Base-by-base conservation (phyloP, 177 flowering plant genomes). In the Vitis hybrid region DNA sequence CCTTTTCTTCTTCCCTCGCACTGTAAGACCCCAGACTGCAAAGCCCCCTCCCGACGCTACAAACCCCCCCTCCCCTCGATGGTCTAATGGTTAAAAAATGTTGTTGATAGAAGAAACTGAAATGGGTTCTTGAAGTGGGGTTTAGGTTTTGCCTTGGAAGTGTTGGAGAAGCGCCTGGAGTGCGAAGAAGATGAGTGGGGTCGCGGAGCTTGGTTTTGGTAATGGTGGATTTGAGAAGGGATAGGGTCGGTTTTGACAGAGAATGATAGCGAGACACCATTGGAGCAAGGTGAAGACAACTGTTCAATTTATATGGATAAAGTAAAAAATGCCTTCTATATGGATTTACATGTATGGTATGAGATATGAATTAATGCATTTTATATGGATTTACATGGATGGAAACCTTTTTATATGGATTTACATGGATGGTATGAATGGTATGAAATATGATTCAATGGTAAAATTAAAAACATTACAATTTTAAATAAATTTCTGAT, bases 211-310 rank as follows among this genome's bases (percentile, higher is more conserved):
- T 40, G 51, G 91, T 85, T 69, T 77, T 89, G 58, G 74, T 24
- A 40, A 83, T 12, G 62, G 89, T 64, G 68, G 86, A 84, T 67
- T 83, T 91, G 59, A 91, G 67, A 46, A 87, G 62, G 73, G 72
- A 80, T 1, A 81, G 7, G 11, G 90, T 62, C 0, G 94, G 87
- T 65, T 57, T 86, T 63, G 97, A 83, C 32, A 90, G 62, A 12
- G 91, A 83, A 70, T 92, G 78, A 68, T 11, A 87, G n/a, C 93
- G 88, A 79, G 90, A 85, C 46, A 93, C 97, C 98, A 88, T 83
- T 68, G 56, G 69, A 60, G 64, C 62, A 58, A 1, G 46, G 12
- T 27, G 68, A 46, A 58, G 67, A 54, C 9, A n/a, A 64, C 30
- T 27, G 61, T 14, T 24, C 30, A 65, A 19, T 11, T 58, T 62